These are phyloP conservation scores for Conticribra guillardii DNA, from an alignment of 108 stramenopile genomes.

Conservation along the genomic window DNA sequence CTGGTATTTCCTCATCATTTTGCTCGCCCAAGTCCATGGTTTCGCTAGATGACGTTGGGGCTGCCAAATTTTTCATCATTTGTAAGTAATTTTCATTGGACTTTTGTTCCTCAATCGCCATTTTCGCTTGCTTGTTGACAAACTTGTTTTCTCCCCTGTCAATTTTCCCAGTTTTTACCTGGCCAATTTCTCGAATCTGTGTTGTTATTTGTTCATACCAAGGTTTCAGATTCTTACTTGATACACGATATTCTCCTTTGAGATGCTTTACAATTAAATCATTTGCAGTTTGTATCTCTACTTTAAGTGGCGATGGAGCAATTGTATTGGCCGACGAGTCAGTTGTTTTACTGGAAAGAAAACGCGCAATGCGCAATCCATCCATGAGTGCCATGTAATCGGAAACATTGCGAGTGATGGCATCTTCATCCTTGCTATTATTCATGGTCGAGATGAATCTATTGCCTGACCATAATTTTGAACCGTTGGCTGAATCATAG, in stretches of 20 bases:
- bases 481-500: slow-evolving; percentile 18
- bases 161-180: slow-evolving; percentile 9
- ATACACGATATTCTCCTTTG: slow-evolving; percentile 14
- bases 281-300: slow-evolving; percentile 33
- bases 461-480: slow-evolving; percentile 25
- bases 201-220: slow-evolving; percentile 24
- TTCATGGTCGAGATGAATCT: slow-evolving; percentile 7
- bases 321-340: slow-evolving; percentile 6
- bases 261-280: slow-evolving; percentile 31
- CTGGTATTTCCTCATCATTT: too few relatives aligned
- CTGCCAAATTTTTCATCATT: not conserved
- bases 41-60: too few relatives aligned
- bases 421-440: not conserved
- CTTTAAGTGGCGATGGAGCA: too few relatives aligned
- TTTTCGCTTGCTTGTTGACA: slow-evolving; percentile 18
- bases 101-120: slow-evolving; percentile 19
- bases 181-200: slow-evolving; percentile 10
- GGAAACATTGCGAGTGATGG: slow-evolving; percentile 15
- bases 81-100: slow-evolving; percentile 23
- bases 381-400: slow-evolving; percentile 31
- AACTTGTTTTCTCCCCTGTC: not conserved
- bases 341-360: slow-evolving; percentile 2
- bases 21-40: too few relatives aligned
- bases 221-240: slow-evolving; percentile 13
- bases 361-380: slow-evolving; percentile 11